These are phyloP conservation scores for Lachancea kluyveri DNA, from an alignment of 805 yeast species.

Conservation along the genomic window DNA sequence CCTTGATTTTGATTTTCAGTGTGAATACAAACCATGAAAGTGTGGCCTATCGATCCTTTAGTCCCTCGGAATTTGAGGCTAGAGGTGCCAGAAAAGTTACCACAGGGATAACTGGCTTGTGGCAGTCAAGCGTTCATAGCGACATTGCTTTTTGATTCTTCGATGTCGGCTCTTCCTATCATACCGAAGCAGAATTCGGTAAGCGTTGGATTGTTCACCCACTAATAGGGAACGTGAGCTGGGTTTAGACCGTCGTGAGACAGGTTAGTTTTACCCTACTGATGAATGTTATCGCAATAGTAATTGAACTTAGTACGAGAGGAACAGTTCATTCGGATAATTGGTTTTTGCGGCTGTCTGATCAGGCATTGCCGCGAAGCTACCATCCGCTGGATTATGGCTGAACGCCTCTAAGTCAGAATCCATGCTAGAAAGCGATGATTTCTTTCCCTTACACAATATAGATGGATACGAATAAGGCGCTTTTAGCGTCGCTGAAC, in stretches of 20 bases:
- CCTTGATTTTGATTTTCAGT: constrained; percentile 42
- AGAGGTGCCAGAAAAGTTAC: constrained; percentile 41
- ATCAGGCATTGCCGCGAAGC: constrained; percentile 43
- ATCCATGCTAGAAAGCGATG: constrained; percentile 48
- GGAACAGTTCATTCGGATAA: constrained; percentile 43
- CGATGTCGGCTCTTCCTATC: constrained; percentile 47
- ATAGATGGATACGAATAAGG: constrained; percentile 38
- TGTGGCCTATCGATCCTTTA: constrained; percentile 46
- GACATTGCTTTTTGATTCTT: constrained; percentile 43
- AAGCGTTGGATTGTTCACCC: constrained; percentile 43
- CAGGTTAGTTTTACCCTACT: constrained; percentile 41
- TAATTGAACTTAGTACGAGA: constrained; percentile 42
- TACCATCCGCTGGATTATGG: constrained; percentile 45
- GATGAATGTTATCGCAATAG: constrained; percentile 36
- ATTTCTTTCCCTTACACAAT: constrained; percentile 37
- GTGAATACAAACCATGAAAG: constrained; percentile 42
- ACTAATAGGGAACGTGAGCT: constrained; percentile 41
- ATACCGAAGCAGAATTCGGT: constrained; percentile 44
- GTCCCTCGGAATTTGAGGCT: constrained; percentile 40
- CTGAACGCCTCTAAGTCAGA: constrained; percentile 46
- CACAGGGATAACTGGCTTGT: constrained; percentile 41
- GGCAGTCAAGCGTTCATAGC: constrained; percentile 45
- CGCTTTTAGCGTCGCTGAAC: constrained; percentile 36
- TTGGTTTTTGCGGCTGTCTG: constrained; percentile 43
- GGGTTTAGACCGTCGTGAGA: constrained; percentile 41